Conservation (phyloP, 2,329 filamentous ascomycete species). For the Orbilia brochopaga region DNA sequence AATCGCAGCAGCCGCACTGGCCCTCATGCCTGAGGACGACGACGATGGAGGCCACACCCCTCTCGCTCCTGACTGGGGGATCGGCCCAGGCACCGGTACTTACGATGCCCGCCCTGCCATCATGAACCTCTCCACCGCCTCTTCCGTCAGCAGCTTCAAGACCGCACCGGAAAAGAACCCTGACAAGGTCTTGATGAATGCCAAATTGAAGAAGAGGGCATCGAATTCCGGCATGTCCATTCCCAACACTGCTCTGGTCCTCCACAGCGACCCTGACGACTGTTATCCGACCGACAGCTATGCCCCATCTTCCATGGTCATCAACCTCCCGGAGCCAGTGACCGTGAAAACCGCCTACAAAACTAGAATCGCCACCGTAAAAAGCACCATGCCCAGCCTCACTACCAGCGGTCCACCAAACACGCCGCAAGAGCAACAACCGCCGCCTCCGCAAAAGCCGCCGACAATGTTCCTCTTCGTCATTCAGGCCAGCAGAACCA, state of each 20-base stretch:
- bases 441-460: conserved; percentile 7
- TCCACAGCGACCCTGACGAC: conserved; percentile 8
- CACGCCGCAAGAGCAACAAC: not conserved
- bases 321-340: not conserved
- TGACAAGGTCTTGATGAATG: too few species aligned
- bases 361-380: not conserved
- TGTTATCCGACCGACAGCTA: conserved; percentile 1
- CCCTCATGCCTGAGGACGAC: too few species aligned
- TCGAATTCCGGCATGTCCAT: not conserved
- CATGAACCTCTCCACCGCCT: not conserved
- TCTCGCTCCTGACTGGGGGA: too few species aligned
- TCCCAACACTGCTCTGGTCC: conserved; percentile 1
- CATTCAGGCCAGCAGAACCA: conserved; percentile 12
- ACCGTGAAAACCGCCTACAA: not conserved
- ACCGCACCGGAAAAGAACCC: not conserved
- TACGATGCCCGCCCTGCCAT: not conserved
- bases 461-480: conserved; percentile 28
- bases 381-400: not conserved
- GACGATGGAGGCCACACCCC: too few species aligned
- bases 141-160: conserved; percentile 10
- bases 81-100: not conserved
- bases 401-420: not conserved
- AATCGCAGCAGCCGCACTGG: not conserved
- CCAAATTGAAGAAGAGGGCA: not conserved
- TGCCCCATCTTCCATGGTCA: conserved; percentile 2